Base-by-base conservation (phyloP, 768 basidiomycete species). In the Suillus brevipes region DNA sequence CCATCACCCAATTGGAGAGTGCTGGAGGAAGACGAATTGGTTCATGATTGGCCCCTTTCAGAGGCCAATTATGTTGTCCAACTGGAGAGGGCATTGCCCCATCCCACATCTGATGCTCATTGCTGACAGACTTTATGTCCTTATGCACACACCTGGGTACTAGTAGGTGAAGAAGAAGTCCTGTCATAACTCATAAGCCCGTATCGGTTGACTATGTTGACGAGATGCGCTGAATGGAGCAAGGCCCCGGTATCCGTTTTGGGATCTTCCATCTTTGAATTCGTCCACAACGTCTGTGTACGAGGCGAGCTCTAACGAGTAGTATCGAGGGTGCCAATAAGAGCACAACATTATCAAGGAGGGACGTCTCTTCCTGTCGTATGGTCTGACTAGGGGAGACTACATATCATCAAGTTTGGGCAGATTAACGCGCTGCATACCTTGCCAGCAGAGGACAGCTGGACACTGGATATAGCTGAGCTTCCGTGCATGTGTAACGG, bases 1-100 rank as follows among this genome's bases (percentile, higher is more conserved):
- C 87, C 86, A 0, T 95, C 94, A 5, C 92, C 94, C 12, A 87
- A 95, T 75, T 95, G 91, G 89, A 67, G 67, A 20, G 36, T 2
- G 9, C 50, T 78, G 20, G 37, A 43, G 10, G 63, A 73, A 62
- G 68, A 66, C 14, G 53, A 60, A 5, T 31, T 64, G 47, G 61
- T 73, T 47, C 66, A 12, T 31, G 59, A 43, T 1, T 77, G 76
- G 75, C 75, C 76, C 36, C 23, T 69, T 2, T 59, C 31, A 55
- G 55, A 53, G 58, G 20, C 9, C 5, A 5, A 59, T 28, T 42
- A 18, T 6, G 8, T 10, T 28, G 25, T 28, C 16, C 57, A 59
- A 42, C 25, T 59, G 18, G 10, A 40, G 25, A 59, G 38, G 10
- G 57, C 57, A 20, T 25, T 59, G 18, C 57, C 57, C 25, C 38